These are phyloP conservation scores for Truncatella angustata DNA, from an alignment of 2,329 filamentous ascomycete genomes.

Conservation along the genomic window DNA sequence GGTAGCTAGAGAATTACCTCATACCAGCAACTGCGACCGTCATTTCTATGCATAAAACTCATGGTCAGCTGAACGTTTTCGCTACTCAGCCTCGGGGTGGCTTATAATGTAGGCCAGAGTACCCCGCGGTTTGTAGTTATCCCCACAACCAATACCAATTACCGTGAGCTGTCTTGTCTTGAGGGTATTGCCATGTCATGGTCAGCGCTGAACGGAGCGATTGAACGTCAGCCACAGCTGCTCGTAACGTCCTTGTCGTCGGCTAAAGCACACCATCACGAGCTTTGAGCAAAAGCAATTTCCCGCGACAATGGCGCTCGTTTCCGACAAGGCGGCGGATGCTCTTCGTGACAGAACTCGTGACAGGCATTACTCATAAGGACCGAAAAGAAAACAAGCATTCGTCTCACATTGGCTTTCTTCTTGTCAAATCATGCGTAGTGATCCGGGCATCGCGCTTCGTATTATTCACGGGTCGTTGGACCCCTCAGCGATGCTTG, in stretches of 20 bases:
- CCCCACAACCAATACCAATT: too few relatives aligned
- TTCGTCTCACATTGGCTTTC: background rate
- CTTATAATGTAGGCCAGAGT: constrained; percentile 4
- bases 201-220: too few relatives aligned
- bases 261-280: background rate
- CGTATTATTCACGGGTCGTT: constrained; percentile 2
- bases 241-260: background rate
- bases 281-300: background rate
- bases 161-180: too few relatives aligned
- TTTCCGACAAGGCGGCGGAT: background rate
- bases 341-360: constrained; percentile 2
- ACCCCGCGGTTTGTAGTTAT: background rate
- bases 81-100: constrained; percentile 12
- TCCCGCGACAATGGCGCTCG: background rate
- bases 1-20: constrained; percentile 8
- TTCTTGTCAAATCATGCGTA: background rate
- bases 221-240: background rate
- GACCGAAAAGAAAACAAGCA: constrained; percentile 3
- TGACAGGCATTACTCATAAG: background rate
- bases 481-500: background rate
- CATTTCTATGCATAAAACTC: constrained; percentile 19
- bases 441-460: constrained; percentile 1
- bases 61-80: constrained; percentile 25
- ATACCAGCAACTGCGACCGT: constrained; percentile 6
- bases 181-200: too few relatives aligned